Evolutionary conservation across 331 rosid species (phyloP).

Genomic region (Stylosanthes scabra): DNA sequence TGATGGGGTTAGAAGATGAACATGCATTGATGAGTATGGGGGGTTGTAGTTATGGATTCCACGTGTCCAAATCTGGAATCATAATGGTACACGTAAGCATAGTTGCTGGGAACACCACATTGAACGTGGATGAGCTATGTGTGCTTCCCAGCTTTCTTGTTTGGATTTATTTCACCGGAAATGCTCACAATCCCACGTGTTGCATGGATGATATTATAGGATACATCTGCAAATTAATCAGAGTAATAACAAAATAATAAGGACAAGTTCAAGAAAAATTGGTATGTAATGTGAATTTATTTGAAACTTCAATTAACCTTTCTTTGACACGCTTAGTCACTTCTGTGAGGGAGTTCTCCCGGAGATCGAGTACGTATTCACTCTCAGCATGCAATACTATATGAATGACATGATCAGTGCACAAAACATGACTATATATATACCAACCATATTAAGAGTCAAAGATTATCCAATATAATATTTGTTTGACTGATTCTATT

Average conservation of each 20-base stretch:
- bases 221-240: constrained; percentile 25
- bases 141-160: constrained; percentile 23
- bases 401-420: not conserved
- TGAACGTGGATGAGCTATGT: constrained; percentile 6
- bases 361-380: too few species aligned
- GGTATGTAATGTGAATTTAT: not conserved
- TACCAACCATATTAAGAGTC: not conserved
- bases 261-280: not conserved
- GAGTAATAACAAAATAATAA: not conserved
- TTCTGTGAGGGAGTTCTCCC: too few species aligned
- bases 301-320: constrained; percentile 2
- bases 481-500: too few species aligned
- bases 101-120: not conserved
- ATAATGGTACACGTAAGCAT: not conserved
- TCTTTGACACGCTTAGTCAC: too few species aligned
- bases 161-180: constrained; percentile 27
- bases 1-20: too few species aligned
- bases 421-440: not conserved
- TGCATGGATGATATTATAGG: constrained; percentile 30
- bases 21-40: not conserved
- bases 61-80: not conserved
- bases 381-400: constrained; percentile 28
- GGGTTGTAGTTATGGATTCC: not conserved
- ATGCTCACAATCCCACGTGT: constrained; percentile 1
- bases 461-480: not conserved